phyloP scores from a whole-genome alignment of 345 rosid genomes.

The Corchorus olitorius region DNA sequence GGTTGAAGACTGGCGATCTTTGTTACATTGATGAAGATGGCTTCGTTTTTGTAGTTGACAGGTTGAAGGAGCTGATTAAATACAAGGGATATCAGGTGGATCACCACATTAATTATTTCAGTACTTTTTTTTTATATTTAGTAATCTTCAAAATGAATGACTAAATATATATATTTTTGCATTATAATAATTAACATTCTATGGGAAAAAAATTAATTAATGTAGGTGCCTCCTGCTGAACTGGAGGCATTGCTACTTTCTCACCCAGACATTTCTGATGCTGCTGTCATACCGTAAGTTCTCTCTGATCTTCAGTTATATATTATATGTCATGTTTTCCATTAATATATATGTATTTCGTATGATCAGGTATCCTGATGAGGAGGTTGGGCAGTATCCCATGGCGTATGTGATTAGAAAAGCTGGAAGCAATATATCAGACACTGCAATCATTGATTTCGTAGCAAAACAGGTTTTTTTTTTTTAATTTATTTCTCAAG shows the following conservation, averaged over 20 bases:
- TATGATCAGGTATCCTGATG: slow-evolving; percentile 63
- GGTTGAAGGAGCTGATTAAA: slow-evolving; percentile 86
- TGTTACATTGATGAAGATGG: slow-evolving; percentile 89
- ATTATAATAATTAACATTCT: background rate
- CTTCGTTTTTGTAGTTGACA: slow-evolving; percentile 73
- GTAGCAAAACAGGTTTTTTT: slow-evolving; percentile 52
- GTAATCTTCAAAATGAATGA: no score
- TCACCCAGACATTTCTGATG: slow-evolving; percentile 67
- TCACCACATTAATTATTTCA: no score
- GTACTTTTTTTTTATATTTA: no score
- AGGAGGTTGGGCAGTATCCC: slow-evolving; percentile 76
- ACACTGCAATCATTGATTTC: slow-evolving; percentile 58
- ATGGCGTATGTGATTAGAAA: slow-evolving; percentile 78
- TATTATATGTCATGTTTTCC: background rate
- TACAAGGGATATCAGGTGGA: slow-evolving; percentile 90
- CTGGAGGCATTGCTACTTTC: slow-evolving; percentile 78
- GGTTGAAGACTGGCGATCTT: slow-evolving; percentile 91
- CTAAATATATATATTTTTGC: background rate
- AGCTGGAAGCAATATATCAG: slow-evolving; percentile 48
- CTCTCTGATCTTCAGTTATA: background rate
- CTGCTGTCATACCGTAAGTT: slow-evolving; percentile 86
- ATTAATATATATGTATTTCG: no score
- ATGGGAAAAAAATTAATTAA: background rate
- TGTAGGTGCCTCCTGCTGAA: slow-evolving; percentile 91
- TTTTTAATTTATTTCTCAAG: no score